Evolutionary conservation across 208 protist species (phyloP).

Genomic region (Trypanosoma boissoni): DNA sequence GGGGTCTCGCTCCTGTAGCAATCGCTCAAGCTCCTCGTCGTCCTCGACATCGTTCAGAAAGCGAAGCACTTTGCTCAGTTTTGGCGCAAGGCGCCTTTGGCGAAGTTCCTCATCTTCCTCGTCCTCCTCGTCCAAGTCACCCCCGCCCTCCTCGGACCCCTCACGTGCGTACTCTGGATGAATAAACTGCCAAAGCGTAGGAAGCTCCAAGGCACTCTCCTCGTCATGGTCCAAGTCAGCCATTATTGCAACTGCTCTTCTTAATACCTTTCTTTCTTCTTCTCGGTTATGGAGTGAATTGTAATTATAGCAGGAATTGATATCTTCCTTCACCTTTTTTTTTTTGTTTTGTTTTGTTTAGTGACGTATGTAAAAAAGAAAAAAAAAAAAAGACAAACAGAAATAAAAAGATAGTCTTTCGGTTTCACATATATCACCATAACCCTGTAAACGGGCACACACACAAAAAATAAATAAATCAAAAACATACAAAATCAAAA

Average conservation of each 20-base stretch:
- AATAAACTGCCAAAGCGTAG: conserved; percentile 20
- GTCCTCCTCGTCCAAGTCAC: too few species aligned
- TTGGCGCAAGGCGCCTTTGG: conserved; percentile 64
- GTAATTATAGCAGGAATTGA: too few species aligned
- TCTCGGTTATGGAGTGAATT: too few species aligned
- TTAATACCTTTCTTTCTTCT: conserved; percentile 1
- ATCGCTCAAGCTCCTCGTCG: conserved; percentile 69
- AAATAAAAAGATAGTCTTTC: too few species aligned
- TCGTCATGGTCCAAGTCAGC: conserved; percentile 8
- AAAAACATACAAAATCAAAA: too few species aligned
- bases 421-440: too few species aligned
- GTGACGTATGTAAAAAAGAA: too few species aligned
- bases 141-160: not conserved
- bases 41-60: conserved; percentile 85
- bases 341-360: too few species aligned
- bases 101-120: conserved; percentile 42
- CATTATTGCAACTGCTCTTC: conserved; percentile 12
- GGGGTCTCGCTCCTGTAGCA: conserved; percentile 74
- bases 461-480: too few species aligned
- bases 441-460: too few species aligned
- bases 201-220: conserved; percentile 5
- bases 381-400: too few species aligned
- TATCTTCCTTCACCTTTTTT: too few species aligned
- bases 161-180: conserved; percentile 12
- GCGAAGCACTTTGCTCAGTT: conserved; percentile 66